Conservation (phyloP, 306 rosid genomes). For the Medicago lupulina region DNA sequence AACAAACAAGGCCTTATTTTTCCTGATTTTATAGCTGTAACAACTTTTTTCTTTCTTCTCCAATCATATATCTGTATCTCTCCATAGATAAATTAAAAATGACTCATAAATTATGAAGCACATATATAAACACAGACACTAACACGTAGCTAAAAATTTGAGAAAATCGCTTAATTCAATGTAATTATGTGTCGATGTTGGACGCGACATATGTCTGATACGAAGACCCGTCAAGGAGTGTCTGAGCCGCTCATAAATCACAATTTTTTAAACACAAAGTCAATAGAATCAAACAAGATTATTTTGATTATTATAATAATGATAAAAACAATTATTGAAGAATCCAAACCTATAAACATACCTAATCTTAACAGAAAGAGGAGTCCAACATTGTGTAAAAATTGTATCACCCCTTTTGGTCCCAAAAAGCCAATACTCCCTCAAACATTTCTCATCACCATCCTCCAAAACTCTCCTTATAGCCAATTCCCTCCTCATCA, state of each 20-base stretch:
- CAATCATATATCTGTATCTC: background rate
- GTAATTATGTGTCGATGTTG: no score
- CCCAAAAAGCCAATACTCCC: constrained; percentile 62
- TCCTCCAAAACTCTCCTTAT: constrained; percentile 66
- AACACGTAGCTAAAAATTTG: no score
- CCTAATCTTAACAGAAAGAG: constrained; percentile 62
- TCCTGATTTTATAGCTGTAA: no score
- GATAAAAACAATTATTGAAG: background rate
- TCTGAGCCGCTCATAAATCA: no score
- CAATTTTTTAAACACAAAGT: no score
- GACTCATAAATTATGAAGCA: no score
- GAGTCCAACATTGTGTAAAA: constrained; percentile 87
- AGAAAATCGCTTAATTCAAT: no score
- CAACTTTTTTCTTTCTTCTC: background rate
- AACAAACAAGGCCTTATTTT: background rate
- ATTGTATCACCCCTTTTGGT: constrained; percentile 69
- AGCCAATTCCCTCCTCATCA: constrained; percentile 71
- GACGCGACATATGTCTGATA: no score
- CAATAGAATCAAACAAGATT: background rate
- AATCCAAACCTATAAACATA: constrained; percentile 39
- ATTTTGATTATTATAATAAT: background rate
- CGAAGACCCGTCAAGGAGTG: no score
- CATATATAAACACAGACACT: no score
- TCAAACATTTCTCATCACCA: constrained; percentile 42
- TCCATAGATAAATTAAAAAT: background rate